Evolutionary conservation across 306 rosid genomes (phyloP), one percentile per base, ranked within the genome.

Genomic region (Ormosia semicastrata): DNA sequence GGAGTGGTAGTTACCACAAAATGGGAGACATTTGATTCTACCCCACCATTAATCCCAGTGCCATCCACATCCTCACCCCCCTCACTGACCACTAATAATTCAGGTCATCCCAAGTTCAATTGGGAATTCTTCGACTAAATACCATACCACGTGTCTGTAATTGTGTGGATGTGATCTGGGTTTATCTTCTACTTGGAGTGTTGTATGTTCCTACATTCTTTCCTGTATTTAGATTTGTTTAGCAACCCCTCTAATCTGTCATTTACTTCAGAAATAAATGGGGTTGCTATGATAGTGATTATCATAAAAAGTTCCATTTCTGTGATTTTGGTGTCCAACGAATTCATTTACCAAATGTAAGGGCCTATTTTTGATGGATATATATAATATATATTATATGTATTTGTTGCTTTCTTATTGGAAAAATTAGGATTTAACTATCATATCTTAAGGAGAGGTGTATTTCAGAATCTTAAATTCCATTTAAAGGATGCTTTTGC

Each of bases 21-120:
- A 50, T 95, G 99, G 99, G 99, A 95, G 84, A 92, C 91, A 24
- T 95, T 95, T 77, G 98, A 95, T 76, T 81, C 93, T 5, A 53
- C 64, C 24, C 92, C 91, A 1, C 86, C 90, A 57, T 71, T 89
- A 59, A 85, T 88, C 47, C 85, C 88, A 50, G 40, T 78, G 39
- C 44, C 85, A 44, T 73, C 94, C 0, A 74, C 89, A 77, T 85
- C 91, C 24, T 18, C 88, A 65, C 13, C 89, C 33, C 34, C 79
- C 67, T 8, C 89, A 10, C 62, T 83, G 65, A 32, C 78, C 79
- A 86, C 78, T 63, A 83, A 86, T 67, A 82, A 89, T 79, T 84
- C 91, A 33, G 87, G 67, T 77, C 89, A 86, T 49, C 93, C 91
- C 0, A 93, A 86, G 87, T 91, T 95, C 90, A 84, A 80, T 66